phyloP scores from a whole-genome alignment of 345 rosid species.

The Bretschneidera sinensis region DNA sequence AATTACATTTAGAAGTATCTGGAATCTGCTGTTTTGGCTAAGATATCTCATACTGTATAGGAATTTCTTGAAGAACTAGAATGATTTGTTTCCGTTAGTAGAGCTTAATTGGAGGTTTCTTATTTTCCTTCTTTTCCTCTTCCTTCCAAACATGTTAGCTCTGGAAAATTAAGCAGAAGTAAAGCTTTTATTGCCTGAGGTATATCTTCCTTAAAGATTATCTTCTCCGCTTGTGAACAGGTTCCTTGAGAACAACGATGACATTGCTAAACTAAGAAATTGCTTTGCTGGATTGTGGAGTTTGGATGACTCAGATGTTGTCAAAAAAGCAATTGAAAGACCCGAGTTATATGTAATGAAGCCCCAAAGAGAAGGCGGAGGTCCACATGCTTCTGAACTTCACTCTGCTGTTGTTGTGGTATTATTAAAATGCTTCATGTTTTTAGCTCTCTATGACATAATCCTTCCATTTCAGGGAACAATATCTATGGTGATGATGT shows the following conservation, averaged over 20 bases:
- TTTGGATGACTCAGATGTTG: slow-evolving; percentile 62
- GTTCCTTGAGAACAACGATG: slow-evolving; percentile 71
- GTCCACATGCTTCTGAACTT: slow-evolving; percentile 27
- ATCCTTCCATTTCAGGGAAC: slow-evolving; percentile 49
- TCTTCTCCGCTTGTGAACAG: slow-evolving; percentile 27
- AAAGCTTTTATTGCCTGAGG: too few relatives aligned
- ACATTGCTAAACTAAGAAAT: slow-evolving; percentile 62
- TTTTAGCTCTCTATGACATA: neutral
- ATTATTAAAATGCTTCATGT: neutral
- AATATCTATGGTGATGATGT: slow-evolving; percentile 84
- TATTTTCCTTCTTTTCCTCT: too few relatives aligned
- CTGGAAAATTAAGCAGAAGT: too few relatives aligned
- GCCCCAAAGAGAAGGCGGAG: slow-evolving; percentile 99
- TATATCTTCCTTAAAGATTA: too few relatives aligned
- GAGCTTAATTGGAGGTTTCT: too few relatives aligned
- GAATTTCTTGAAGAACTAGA: too few relatives aligned
- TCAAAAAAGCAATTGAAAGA: slow-evolving; percentile 62
- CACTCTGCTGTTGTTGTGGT: neutral
- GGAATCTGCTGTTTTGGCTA: too few relatives aligned
- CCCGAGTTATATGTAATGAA: slow-evolving; percentile 83
- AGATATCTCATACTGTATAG: too few relatives aligned
- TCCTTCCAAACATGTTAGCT: too few relatives aligned
- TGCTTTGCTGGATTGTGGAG: slow-evolving; percentile 98
- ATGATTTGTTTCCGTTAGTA: too few relatives aligned
- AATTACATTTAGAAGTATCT: too few relatives aligned